Conservation (phyloP, 257 asterid species). For the Misopates orontium region DNA sequence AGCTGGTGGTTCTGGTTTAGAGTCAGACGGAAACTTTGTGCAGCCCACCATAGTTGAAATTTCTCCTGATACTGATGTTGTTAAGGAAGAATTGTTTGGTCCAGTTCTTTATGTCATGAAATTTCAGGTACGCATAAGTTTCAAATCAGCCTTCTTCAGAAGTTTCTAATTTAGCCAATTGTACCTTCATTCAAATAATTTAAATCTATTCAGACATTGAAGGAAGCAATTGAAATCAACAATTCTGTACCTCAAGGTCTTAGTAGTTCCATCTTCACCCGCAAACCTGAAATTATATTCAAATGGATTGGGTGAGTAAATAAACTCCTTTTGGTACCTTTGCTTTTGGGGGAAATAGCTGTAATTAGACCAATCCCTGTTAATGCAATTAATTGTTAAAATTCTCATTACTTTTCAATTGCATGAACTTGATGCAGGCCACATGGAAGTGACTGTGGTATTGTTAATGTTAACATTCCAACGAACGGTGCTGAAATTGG, state of each 20-base stretch:
- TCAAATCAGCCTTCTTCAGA: neutral
- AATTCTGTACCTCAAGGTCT: slow-evolving; percentile 99
- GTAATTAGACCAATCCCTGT: too few relatives aligned
- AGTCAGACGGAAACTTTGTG: slow-evolving; percentile 86
- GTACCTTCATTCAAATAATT: slow-evolving; percentile 16
- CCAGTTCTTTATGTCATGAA: slow-evolving; percentile 98
- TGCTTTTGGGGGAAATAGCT: too few relatives aligned
- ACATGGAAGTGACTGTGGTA: slow-evolving; percentile 96
- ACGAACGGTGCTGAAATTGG: slow-evolving; percentile 99
- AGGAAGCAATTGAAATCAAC: slow-evolving; percentile 88
- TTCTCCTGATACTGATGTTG: slow-evolving; percentile 63
- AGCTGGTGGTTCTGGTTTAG: slow-evolving; percentile 66
- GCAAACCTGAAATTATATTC: slow-evolving; percentile 74
- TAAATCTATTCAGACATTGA: slow-evolving; percentile 60
- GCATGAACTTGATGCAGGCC: slow-evolving; percentile 49
- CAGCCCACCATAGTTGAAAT: slow-evolving; percentile 94
- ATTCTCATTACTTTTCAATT: neutral
- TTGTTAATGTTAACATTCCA: slow-evolving; percentile 93
- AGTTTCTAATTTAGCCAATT: neutral
- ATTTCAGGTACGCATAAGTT: slow-evolving; percentile 58
- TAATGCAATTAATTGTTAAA: too few relatives aligned
- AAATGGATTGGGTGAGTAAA: slow-evolving; percentile 92
- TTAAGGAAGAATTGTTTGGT: slow-evolving; percentile 90
- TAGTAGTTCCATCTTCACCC: slow-evolving; percentile 97
- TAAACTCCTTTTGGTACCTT: neutral